A percentile compares a stretch with the other conserved stretches of the same genome.
Conservation (phyloP, 1,284 basidiomycete species). For the Puccinia triticina region DNA sequence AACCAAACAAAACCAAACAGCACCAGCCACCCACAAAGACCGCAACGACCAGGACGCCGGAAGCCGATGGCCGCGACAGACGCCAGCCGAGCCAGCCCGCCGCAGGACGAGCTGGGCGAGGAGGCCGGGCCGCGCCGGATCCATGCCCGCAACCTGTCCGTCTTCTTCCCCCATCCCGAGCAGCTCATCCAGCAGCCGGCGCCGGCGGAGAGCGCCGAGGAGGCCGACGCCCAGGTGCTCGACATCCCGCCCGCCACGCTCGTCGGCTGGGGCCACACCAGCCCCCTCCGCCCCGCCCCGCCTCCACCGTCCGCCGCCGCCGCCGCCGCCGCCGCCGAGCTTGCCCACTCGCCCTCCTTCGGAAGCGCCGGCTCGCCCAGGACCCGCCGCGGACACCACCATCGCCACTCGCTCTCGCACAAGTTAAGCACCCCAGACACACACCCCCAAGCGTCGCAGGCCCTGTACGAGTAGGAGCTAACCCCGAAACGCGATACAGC, state of each 20-base stretch:
- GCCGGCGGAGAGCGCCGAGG: not conserved
- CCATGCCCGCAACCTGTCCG: conserved; percentile 84
- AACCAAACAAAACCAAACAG: too few species aligned
- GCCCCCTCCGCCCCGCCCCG: not conserved
- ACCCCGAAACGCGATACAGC: too few species aligned
- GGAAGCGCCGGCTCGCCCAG: not conserved
- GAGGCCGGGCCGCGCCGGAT: too few species aligned
- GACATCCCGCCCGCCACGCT: conserved; percentile 62
- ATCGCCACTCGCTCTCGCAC: conserved; percentile 89
- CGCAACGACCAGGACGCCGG: too few species aligned
- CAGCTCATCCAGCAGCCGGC: conserved; percentile 59
- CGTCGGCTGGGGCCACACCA: conserved; percentile 53
- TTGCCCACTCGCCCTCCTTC: not conserved
- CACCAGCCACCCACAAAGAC: too few species aligned
- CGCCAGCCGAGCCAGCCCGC: too few species aligned
- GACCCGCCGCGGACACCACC: conserved; percentile 60
- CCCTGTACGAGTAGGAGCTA: too few species aligned
- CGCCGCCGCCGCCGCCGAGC: not conserved
- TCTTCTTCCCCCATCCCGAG: conserved; percentile 80
- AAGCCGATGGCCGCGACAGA: too few species aligned
- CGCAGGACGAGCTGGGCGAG: too few species aligned
- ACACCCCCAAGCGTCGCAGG: too few species aligned
- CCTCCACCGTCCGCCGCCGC: not conserved
- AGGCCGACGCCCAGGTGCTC: conserved; percentile 57
- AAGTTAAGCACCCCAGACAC: conserved; percentile 63